These are phyloP conservation scores for Globisporangium cystogenes DNA, from an alignment of 352 stramenopile genomes.

Conservation along the genomic window DNA sequence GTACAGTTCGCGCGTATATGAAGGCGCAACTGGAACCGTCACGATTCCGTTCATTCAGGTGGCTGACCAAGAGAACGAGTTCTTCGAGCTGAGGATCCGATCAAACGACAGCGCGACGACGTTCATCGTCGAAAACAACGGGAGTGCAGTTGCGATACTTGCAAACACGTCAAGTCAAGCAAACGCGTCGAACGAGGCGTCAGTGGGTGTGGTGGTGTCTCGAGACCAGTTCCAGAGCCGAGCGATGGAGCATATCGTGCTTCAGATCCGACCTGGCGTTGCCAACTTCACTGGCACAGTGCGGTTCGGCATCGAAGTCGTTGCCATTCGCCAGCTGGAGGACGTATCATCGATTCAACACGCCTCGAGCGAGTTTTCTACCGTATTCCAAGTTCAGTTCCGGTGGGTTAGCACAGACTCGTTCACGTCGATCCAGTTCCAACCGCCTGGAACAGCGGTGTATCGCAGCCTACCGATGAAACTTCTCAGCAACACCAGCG, in stretches of 20 bases:
- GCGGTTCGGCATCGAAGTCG: conserved; percentile 16
- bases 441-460: conserved; percentile 7
- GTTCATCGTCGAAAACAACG: conserved; percentile 5
- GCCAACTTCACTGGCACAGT: conserved; percentile 17
- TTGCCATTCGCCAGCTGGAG: conserved; percentile 4
- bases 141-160: not conserved
- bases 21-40: conserved; percentile 9
- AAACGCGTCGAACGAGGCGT: not conserved
- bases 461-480: conserved; percentile 24
- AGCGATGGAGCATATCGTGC: conserved; percentile 7
- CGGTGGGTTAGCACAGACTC: conserved; percentile 18
- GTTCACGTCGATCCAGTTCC: conserved; percentile 6
- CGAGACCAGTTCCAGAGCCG: not conserved
- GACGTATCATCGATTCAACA: conserved; percentile 12
- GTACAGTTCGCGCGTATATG: conserved; percentile 22
- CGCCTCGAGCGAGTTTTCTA: conserved; percentile 6
- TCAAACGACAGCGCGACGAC: conserved; percentile 4
- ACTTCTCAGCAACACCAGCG: conserved; percentile 14
- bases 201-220: not conserved
- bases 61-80: not conserved
- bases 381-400: conserved; percentile 18
- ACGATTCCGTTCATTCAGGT: conserved; percentile 19
- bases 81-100: conserved; percentile 7
- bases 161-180: not conserved
- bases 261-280: conserved; percentile 14